Base-by-base conservation (phyloP, 2,329 filamentous ascomycete species). In the Aureobasidium lini region DNA sequence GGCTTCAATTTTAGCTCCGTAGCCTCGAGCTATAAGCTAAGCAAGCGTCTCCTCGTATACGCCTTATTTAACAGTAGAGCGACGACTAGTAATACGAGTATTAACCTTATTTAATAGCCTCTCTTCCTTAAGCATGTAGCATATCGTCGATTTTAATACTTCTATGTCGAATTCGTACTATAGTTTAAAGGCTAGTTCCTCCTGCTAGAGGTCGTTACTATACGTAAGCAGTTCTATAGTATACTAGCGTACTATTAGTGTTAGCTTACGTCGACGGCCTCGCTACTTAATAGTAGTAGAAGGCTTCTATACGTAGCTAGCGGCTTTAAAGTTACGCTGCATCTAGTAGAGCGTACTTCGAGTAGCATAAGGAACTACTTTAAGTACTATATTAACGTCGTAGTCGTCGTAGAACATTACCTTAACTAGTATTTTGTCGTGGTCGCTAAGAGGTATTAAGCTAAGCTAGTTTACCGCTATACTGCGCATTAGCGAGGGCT, bases 121-220 rank as follows among this genome's bases (percentile, higher is more conserved):
- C 40, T 42, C 40, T 23, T 42, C 40, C 44, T 47, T 47, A 10
- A 47, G 28, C 13, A 47, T 47, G 5, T 15, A 15, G 29, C 28
- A 32, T 32, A 47, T 16, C 1, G 29, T 47, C 44, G 28, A 32
- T 47, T 47, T 32, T 32, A 7, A 47, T 16, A 47, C 23, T 39
- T 36, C 23, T 39, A 54, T 18, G 8, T 44, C 50, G 23, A 54
- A 54, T 44, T 54, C 7, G 7, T 39, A 54, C 39, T 7, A 54
- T 8, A 43, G 43, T 32, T 54, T 11, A 36, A 54, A 54, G 15
- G 31, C 39, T 9, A 54, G 16, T 13, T 54, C 39, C 37, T 54
- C 37, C 37, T 54, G 13, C 50, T 16, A 54, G 15, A 54, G 50
- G 39, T 54, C 50, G 50, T 54, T 54, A 15, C 50, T 54, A 43